These are phyloP conservation scores for Mentha longifolia DNA, from an alignment of 257 asterid genomes.

Conservation along the genomic window DNA sequence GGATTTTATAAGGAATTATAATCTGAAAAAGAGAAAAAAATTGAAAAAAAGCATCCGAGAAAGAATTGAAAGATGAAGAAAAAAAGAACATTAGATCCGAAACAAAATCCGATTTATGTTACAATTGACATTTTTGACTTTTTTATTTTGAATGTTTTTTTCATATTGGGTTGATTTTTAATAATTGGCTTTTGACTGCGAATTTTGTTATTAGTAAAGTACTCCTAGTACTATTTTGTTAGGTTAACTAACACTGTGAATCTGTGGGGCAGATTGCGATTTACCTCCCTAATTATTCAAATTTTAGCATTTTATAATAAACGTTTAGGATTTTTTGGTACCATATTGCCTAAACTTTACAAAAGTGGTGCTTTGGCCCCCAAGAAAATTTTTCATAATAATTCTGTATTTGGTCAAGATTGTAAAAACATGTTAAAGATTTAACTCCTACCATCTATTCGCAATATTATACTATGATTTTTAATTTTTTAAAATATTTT, in stretches of 20 bases:
- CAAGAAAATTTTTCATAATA: not conserved
- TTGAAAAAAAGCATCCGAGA: slow-evolving; percentile 8
- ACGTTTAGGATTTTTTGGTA: not conserved
- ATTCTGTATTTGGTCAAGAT: not conserved
- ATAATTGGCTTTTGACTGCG: not conserved
- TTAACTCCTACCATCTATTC: not conserved
- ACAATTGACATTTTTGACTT: not conserved
- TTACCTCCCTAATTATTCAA: not conserved
- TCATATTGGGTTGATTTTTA: not conserved
- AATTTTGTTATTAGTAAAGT: not conserved
- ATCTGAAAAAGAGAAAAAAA: not conserved
- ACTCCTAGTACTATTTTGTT: not conserved
- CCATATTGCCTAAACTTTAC: not conserved
- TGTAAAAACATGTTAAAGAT: not conserved
- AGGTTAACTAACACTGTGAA: not conserved
- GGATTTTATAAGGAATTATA: slow-evolving; percentile 31
- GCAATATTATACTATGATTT: too few species aligned
- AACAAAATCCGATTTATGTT: slow-evolving; percentile 33
- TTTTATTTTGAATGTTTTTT: not conserved
- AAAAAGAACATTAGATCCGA: not conserved
- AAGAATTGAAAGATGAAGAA: not conserved
- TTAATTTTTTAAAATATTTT: too few species aligned
- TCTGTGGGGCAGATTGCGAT: not conserved
- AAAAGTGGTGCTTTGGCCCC: not conserved
- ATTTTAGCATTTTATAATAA: not conserved